These are phyloP conservation scores for Ceratobasidium sp. DNA, from an alignment of 1,284 basidiomycete genomes.

Conservation along the genomic window DNA sequence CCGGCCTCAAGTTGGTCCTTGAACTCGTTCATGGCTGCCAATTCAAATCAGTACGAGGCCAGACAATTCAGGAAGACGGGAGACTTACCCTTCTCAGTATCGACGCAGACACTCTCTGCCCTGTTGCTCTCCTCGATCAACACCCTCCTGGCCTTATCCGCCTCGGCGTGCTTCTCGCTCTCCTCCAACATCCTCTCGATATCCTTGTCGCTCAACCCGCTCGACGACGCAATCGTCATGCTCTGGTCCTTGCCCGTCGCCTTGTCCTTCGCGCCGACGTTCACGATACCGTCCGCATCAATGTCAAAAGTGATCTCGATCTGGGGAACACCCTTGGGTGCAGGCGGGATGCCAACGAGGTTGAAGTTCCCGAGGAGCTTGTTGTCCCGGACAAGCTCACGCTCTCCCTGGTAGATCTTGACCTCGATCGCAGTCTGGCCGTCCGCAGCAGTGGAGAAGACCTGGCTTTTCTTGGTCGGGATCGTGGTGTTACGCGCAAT, in stretches of 20 bases:
- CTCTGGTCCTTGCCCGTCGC: slow-evolving; percentile 98
- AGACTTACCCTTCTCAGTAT: slow-evolving; percentile 90
- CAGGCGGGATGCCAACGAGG: slow-evolving; percentile 96
- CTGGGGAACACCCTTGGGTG: slow-evolving; percentile 97
- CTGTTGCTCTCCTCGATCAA: slow-evolving; percentile 98
- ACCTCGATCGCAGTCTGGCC: slow-evolving; percentile 97
- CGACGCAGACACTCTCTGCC: slow-evolving; percentile 92
- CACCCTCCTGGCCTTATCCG: slow-evolving; percentile 86
- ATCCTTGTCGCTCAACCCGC: slow-evolving; percentile 94
- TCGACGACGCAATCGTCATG: slow-evolving; percentile 97
- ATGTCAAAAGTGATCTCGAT: slow-evolving; percentile 99
- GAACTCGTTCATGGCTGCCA: slow-evolving; percentile 91
- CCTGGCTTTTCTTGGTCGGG: slow-evolving; percentile 99
- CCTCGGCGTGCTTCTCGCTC: slow-evolving; percentile 92
- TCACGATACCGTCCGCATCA: slow-evolving; percentile 96
- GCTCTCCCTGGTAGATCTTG: slow-evolving; percentile 98
- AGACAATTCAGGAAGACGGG: not conserved
- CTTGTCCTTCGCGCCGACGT: slow-evolving; percentile 86
- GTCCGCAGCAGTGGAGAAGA: slow-evolving; percentile 97
- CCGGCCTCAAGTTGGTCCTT: slow-evolving; percentile 93
- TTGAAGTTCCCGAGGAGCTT: slow-evolving; percentile 99
- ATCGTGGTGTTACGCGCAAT: slow-evolving; percentile 98
- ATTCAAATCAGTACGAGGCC: slow-evolving; percentile 35
- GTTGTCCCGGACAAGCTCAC: slow-evolving; percentile 97
- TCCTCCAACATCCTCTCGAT: slow-evolving; percentile 98